Evolutionary conservation across 306 rosid species (phyloP), one percentile per base, ranked within the genome.

Genomic region (Malus fusca): DNA sequence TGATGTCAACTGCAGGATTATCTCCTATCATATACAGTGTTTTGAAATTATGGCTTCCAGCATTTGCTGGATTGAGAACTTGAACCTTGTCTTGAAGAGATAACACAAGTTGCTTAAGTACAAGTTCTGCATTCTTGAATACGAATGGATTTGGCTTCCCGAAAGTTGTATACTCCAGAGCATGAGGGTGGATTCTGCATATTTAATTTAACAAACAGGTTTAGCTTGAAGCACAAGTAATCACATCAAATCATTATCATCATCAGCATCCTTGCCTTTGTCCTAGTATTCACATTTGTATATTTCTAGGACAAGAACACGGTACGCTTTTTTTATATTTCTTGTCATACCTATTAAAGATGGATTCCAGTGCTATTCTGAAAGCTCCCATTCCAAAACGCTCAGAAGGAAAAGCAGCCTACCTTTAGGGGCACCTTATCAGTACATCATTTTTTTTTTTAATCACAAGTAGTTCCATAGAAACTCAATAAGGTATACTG

Each of bases 341-440:
- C 65, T 81, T 60, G 69, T 23, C 85, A 78, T 85, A 91, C 98
- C 85, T 80, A 73, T 87, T 90, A 87, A 90, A 92, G 84, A 94
- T 82, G 80, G 98, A 85, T 83, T 94, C 97, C 75, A 91, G 71
- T 71, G 97, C 97, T 80, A 92, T 91, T 74, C 97, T 87, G 93
- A 92, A 94, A 86, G 97, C 97, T 81, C 98, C 98, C 96, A 94
- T 77, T 62, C 98, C 96, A 82, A 94, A 78, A 79, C 97, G 98
- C 81, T 88, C 96, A 70, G 92, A 81, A 75, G 98, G 97, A 89
- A 94, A 94, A 74, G 89, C 91, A 80, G 93, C 92, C 97, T 92
- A 87, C 77, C 89, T 86, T 90, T 75, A 64, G 80, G 37, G 75
- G 80, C 82, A 84, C 78, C 79, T 82, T 76, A 80, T 88, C 82